Evolutionary conservation across 2,329 filamentous ascomycete species (phyloP).

Genomic region (Metarhizium robertsii): DNA sequence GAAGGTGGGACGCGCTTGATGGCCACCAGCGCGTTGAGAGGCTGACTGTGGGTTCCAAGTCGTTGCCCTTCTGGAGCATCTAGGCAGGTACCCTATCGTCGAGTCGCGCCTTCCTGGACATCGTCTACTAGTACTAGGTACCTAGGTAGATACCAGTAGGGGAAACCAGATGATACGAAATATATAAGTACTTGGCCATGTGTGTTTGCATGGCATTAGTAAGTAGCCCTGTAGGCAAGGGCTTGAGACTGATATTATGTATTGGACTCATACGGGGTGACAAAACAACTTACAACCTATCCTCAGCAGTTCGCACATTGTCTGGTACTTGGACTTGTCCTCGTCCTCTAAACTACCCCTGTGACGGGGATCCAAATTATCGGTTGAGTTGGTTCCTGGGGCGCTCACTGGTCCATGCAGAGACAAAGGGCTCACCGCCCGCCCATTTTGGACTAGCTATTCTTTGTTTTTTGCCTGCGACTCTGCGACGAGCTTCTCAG

Average conservation of each 20-base stretch:
- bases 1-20: constrained; percentile 17
- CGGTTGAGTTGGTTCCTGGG: background rate
- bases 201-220: too few relatives aligned
- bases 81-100: too few relatives aligned
- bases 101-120: too few relatives aligned
- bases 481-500: constrained; percentile 10
- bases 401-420: background rate
- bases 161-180: too few relatives aligned
- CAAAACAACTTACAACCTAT: too few relatives aligned
- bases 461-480: constrained; percentile 11
- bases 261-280: too few relatives aligned
- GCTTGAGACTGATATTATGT: too few relatives aligned
- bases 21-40: constrained; percentile 20
- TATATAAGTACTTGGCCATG: too few relatives aligned
- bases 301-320: too few relatives aligned
- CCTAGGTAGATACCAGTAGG: background rate
- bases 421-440: constrained; percentile 8
- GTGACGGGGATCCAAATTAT: background rate
- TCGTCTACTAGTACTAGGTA: background rate
- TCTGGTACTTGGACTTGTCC: too few relatives aligned
- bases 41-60: constrained; percentile 6
- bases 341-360: too few relatives aligned
- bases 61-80: background rate
- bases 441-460: constrained; percentile 3
- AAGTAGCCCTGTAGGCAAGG: too few relatives aligned